Conservation (phyloP, 2,329 filamentous ascomycete genomes). For the Cytospora schulzeri region DNA sequence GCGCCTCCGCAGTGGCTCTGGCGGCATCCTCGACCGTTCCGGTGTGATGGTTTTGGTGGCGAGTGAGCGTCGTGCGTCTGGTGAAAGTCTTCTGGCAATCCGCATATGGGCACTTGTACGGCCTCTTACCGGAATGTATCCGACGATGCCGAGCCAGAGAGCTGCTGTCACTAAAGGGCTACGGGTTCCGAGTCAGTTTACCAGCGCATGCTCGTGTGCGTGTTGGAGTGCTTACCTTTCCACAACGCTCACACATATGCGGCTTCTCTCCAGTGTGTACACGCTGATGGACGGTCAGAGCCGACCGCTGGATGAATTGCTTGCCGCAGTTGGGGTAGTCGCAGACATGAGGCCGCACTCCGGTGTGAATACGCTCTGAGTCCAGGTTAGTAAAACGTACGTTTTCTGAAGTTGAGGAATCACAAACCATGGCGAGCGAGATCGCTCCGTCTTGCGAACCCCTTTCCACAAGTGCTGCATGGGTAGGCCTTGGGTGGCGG, state of each 20-base stretch:
- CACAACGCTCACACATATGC: constrained; percentile 94
- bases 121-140: constrained; percentile 92
- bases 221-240: constrained; percentile 68
- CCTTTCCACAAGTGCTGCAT: constrained; percentile 87
- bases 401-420: constrained; percentile 10
- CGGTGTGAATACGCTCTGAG: constrained; percentile 91
- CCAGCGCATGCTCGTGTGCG: not conserved
- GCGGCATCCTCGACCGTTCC: constrained; percentile 94
- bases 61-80: constrained; percentile 87
- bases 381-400: constrained; percentile 32
- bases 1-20: constrained; percentile 81
- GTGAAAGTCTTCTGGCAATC: constrained; percentile 99
- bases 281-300: constrained; percentile 90
- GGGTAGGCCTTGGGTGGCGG: constrained; percentile 71
- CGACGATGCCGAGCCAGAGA: constrained; percentile 90
- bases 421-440: constrained; percentile 78
- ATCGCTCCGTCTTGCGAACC: constrained; percentile 91
- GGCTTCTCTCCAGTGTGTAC: constrained; percentile 98
- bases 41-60: constrained; percentile 94
- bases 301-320: constrained; percentile 95
- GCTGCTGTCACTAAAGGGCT: constrained; percentile 96
- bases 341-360: constrained; percentile 87
- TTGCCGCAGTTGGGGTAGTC: constrained; percentile 88
- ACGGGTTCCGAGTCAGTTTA: constrained; percentile 32
- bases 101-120: constrained; percentile 96